Conservation (phyloP, 2,329 filamentous ascomycete species). For the Endoconidiophora polonica region DNA sequence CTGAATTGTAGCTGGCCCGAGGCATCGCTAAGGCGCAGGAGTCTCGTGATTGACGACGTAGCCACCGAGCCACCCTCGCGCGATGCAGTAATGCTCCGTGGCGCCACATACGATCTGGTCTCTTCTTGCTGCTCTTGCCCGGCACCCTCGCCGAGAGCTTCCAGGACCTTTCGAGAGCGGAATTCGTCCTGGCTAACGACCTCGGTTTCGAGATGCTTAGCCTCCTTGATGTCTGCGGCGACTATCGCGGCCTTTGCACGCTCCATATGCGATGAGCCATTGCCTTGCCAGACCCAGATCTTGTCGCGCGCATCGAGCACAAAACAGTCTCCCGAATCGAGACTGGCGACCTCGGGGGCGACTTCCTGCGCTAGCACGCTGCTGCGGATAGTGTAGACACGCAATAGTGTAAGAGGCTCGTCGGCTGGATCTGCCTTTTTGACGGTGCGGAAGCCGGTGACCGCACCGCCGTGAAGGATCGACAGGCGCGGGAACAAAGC, state of each 20-base stretch:
- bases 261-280: constrained; percentile 48
- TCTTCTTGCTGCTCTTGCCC: constrained; percentile 2
- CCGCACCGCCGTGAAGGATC: constrained; percentile 44
- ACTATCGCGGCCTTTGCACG: constrained; percentile 52
- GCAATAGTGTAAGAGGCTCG: constrained; percentile 36
- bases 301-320: constrained; percentile 45
- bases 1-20: constrained; percentile 40
- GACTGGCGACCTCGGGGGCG: constrained; percentile 40
- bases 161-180: constrained; percentile 36
- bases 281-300: constrained; percentile 56
- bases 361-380: constrained; percentile 38
- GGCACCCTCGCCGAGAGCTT: constrained; percentile 34
- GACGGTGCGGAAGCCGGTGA: constrained; percentile 47
- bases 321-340: constrained; percentile 51
- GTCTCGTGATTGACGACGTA: constrained; percentile 19
- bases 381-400: constrained; percentile 44
- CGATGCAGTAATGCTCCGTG: background rate
- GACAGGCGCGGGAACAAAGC: constrained; percentile 41
- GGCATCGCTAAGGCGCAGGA: constrained; percentile 48
- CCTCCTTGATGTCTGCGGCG: constrained; percentile 45
- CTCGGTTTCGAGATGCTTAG: constrained; percentile 48
- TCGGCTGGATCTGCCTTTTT: constrained; percentile 27
- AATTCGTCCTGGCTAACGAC: constrained; percentile 45
- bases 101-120: background rate
- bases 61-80: constrained; percentile 15